Base-by-base conservation (phyloP, 495 filamentous ascomycete species). In the Amniculicola lignicola region DNA sequence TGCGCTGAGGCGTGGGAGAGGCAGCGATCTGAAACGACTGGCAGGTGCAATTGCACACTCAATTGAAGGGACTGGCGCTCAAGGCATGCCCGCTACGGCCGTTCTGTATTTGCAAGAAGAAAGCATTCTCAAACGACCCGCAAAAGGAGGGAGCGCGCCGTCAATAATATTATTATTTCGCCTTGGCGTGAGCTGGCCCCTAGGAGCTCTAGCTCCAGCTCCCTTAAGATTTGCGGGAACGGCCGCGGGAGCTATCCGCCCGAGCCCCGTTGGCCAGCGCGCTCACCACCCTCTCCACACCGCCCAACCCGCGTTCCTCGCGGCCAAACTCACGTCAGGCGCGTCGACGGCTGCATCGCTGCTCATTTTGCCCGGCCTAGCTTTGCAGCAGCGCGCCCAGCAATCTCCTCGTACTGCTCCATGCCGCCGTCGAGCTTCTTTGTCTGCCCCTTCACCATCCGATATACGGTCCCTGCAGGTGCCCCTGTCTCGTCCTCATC, bases 401-500 rank as follows among this genome's bases (percentile, higher is more conserved):
- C 67, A 53, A 64, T 64, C 47, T 61, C 66, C 35, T 67, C 66
- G 58, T 70, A 70, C 59, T 69, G 57, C 55, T 55, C 31, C 68
- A 69, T 70, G 4, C 66, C 68, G 10, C 68, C 59, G 1, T 67
- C 66, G 12, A 70, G 66, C 59, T 48, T 59, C 56, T 54, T 67
- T 59, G 69, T 54, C 39, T 61, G 56, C 22, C 66, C 66, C 50
- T 64, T 69, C 21, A 50, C 42, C 35, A 70, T 21, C 25, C 64
- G 54, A 45, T 69, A 70, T 9, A 70, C 68, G 12, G 51, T 61
- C 40, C 61, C 52, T 54, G 41, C 60, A 53, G 37, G 16, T 16
- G 54, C 50, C 53, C 52, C 50, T 51, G 52, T 79, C 75, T 54
- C 75, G 16, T 68, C 74, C 1, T 72, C 73, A 12, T 73, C 72